Percentiles rank a stretch among this genome's conserved stretches.
Conservation (phyloP, 2,329 filamentous ascomycete species). For the Colletotrichum trifolii region DNA sequence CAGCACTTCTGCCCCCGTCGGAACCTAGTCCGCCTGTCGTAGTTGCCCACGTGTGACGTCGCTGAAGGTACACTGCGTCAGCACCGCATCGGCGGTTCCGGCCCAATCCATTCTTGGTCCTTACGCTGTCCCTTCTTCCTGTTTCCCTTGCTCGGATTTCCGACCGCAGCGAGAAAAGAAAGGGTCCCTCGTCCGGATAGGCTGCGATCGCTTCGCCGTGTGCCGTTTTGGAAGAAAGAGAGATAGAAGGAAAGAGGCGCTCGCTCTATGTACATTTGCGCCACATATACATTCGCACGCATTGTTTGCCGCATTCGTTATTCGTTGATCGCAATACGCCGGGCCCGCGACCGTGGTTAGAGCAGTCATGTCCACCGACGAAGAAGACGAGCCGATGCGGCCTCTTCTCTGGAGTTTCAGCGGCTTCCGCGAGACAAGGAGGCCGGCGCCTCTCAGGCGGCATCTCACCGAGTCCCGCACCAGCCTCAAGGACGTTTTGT, state of each 20-base stretch:
- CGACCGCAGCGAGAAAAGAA: neutral
- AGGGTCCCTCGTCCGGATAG: constrained; percentile 8
- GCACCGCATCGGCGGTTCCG: constrained; percentile 31
- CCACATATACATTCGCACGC: neutral
- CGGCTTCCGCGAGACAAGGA: constrained; percentile 31
- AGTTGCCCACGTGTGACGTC: constrained; percentile 31
- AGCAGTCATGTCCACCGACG: constrained; percentile 28
- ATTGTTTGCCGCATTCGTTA: no score
- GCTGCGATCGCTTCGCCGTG: constrained; percentile 16
- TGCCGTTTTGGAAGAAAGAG: neutral
- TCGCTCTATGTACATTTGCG: neutral
- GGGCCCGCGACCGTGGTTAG: neutral
- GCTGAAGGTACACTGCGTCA: constrained; percentile 33
- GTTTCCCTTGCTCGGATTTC: neutral
- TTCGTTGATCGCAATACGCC: constrained; percentile 1
- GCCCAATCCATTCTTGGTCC: constrained; percentile 18
- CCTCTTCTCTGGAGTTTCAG: constrained; percentile 34
- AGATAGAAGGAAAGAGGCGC: neutral
- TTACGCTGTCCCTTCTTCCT: constrained; percentile 3
- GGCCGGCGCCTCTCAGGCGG: constrained; percentile 29
- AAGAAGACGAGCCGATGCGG: constrained; percentile 27
- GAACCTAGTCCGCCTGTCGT: constrained; percentile 23
- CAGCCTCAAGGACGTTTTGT: constrained; percentile 22
- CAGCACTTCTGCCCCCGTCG: constrained; percentile 18
- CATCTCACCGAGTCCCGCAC: constrained; percentile 32